Evolutionary conservation across 2,329 filamentous ascomycete genomes (phyloP).

Genomic region (Cadophora malorum): DNA sequence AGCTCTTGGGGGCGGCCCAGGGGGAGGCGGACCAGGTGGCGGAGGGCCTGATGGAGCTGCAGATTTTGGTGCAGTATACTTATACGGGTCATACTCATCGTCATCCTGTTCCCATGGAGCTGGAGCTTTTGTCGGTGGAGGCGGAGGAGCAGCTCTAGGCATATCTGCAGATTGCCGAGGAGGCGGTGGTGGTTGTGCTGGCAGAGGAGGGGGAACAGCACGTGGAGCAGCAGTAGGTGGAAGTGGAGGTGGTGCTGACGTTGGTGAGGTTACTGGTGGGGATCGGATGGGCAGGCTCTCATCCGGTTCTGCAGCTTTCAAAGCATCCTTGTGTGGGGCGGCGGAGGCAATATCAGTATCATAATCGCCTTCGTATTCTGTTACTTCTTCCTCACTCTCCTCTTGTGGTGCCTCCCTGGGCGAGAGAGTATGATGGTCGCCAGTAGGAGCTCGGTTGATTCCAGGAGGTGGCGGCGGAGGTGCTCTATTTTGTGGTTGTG

Average conservation of each 20-base stretch:
- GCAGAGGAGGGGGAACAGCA: slow-evolving; percentile 69
- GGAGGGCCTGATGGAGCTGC: slow-evolving; percentile 25
- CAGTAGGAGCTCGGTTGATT: slow-evolving; percentile 65
- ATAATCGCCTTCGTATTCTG: slow-evolving; percentile 97
- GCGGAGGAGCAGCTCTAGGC: slow-evolving; percentile 70
- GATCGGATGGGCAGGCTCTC: slow-evolving; percentile 68
- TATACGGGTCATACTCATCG: slow-evolving; percentile 75
- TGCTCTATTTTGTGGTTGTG: slow-evolving; percentile 62
- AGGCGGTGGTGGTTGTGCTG: slow-evolving; percentile 60
- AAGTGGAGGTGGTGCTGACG: slow-evolving; percentile 57
- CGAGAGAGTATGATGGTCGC: slow-evolving; percentile 58
- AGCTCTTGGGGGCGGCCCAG: slow-evolving; percentile 33
- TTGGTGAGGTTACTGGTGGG: slow-evolving; percentile 50
- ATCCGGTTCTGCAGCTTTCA: slow-evolving; percentile 81
- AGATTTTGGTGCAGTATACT: slow-evolving; percentile 51
- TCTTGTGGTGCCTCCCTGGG: slow-evolving; percentile 53
- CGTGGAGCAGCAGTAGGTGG: slow-evolving; percentile 61
- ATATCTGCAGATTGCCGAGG: slow-evolving; percentile 71
- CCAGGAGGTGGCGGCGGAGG: slow-evolving; percentile 70
- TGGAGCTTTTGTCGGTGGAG: slow-evolving; percentile 49
- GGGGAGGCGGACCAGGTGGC: slow-evolving; percentile 14
- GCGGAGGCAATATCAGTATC: slow-evolving; percentile 97
- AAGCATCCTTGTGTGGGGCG: slow-evolving; percentile 89
- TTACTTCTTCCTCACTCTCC: slow-evolving; percentile 79
- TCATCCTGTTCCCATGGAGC: slow-evolving; percentile 64